A percentile compares a stretch with the other conserved stretches of the same genome.
phyloP scores from a whole-genome alignment of 2,329 filamentous ascomycete species.

The Colletotrichum tropicale region DNA sequence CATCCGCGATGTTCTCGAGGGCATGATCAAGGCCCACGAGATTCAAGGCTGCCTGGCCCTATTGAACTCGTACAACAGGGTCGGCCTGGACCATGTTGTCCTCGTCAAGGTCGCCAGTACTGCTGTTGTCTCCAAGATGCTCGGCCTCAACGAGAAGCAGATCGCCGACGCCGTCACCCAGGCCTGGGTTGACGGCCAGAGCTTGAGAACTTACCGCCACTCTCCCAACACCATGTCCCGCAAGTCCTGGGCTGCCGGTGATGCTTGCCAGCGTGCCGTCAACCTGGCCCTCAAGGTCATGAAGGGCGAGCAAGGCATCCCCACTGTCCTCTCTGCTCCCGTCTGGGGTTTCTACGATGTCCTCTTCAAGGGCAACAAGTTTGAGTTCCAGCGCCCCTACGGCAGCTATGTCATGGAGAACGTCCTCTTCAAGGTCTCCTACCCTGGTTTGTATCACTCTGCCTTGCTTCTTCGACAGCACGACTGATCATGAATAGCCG shows the following conservation, averaged over 20 bases:
- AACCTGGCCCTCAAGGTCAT: conserved; percentile 90
- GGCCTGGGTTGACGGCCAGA: conserved; percentile 97
- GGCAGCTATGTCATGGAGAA: conserved; percentile 99
- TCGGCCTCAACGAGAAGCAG: conserved; percentile 87
- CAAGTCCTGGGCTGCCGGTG: conserved; percentile 98
- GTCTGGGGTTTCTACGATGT: conserved; percentile 99
- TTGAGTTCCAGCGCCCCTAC: conserved; percentile 94
- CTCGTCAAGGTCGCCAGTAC: conserved; percentile 97
- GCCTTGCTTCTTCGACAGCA: background rate
- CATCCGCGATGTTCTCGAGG: conserved; percentile 89
- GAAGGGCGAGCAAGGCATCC: conserved; percentile 88
- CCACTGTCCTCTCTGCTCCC: conserved; percentile 90
- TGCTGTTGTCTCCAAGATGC: conserved; percentile 93
- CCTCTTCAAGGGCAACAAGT: conserved; percentile 93
- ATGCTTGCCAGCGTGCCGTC: conserved; percentile 94
- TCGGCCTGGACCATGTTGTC: conserved; percentile 96
- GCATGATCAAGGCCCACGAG: conserved; percentile 99
- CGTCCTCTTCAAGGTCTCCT: conserved; percentile 99
- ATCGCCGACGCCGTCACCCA: conserved; percentile 96
- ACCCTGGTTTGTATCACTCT: conserved; percentile 71
- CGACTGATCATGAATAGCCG: conserved; percentile 53
- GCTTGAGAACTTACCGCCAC: conserved; percentile 95
- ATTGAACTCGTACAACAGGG: conserved; percentile 98
- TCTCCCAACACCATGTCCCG: conserved; percentile 99
- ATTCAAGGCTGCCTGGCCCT: conserved; percentile 97